Evolutionary conservation across 192 early-diverging fungal species (phyloP).

Genomic region (Podila verticillata): DNA sequence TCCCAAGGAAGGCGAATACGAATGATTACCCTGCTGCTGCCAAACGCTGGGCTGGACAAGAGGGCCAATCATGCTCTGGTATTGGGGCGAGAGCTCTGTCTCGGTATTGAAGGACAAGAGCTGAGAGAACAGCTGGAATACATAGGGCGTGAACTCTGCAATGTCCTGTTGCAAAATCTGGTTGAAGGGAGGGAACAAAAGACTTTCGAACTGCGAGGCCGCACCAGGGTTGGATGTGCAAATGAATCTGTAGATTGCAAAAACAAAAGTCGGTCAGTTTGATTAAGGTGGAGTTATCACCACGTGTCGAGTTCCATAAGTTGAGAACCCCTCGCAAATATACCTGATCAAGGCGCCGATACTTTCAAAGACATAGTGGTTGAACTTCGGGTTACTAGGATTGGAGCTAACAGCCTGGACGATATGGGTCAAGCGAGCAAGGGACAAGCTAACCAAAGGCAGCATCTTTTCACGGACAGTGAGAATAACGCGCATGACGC

Average conservation of each 20-base stretch:
- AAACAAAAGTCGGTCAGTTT: neutral
- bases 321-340: neutral
- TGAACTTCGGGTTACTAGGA: slow-evolving; percentile 98
- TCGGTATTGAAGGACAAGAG: slow-evolving; percentile 81
- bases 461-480: slow-evolving; percentile 78
- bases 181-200: slow-evolving; percentile 92
- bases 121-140: slow-evolving; percentile 95
- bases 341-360: slow-evolving; percentile 85
- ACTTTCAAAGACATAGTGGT: slow-evolving; percentile 96
- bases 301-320: neutral
- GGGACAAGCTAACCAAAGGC: slow-evolving; percentile 75
- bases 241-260: slow-evolving; percentile 68
- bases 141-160: slow-evolving; percentile 95
- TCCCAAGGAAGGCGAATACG: neutral
- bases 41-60: slow-evolving; percentile 89
- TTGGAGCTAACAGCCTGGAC: slow-evolving; percentile 89
- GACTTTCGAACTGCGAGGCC: slow-evolving; percentile 83
- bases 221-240: slow-evolving; percentile 75
- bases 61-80: slow-evolving; percentile 77
- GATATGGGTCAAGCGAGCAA: slow-evolving; percentile 80
- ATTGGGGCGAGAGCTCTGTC: slow-evolving; percentile 72
- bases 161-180: slow-evolving; percentile 83
- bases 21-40: slow-evolving; percentile 75
- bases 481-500: slow-evolving; percentile 87
- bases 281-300: too few relatives aligned